These are phyloP conservation scores for Leishmania arabica DNA, from an alignment of 208 protist species.

Conservation along the genomic window DNA sequence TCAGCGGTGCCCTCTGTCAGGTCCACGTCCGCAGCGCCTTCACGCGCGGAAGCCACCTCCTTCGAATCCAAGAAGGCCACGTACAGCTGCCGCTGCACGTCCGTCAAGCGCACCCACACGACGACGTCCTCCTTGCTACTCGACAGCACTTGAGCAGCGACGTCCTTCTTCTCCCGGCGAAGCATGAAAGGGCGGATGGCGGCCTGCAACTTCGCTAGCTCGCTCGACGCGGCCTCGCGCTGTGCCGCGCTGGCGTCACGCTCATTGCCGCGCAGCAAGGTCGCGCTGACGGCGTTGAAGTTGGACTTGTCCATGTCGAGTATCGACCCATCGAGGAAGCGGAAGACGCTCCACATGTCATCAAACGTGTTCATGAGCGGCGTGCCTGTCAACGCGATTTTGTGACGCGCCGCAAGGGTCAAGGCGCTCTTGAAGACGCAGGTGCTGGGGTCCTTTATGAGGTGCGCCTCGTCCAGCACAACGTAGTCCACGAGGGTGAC, in stretches of 20 bases:
- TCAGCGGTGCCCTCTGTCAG: slow-evolving; percentile 8
- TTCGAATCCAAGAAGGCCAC: slow-evolving; percentile 47
- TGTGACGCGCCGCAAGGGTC: slow-evolving; percentile 68
- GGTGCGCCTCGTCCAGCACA: slow-evolving; percentile 86
- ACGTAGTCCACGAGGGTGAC: slow-evolving; percentile 76
- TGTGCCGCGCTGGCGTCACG: slow-evolving; percentile 57
- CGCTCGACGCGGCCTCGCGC: slow-evolving; percentile 34
- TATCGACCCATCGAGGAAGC: slow-evolving; percentile 75
- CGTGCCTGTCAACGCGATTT: slow-evolving; percentile 83
- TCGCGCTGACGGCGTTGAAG: slow-evolving; percentile 49
- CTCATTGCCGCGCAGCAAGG: slow-evolving; percentile 80
- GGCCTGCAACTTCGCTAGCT: slow-evolving; percentile 53
- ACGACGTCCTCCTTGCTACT: slow-evolving; percentile 75
- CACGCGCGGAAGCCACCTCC: slow-evolving; percentile 15
- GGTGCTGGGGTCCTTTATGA: slow-evolving; percentile 75
- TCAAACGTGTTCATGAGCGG: slow-evolving; percentile 88
- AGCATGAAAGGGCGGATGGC: slow-evolving; percentile 78
- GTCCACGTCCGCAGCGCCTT: slow-evolving; percentile 5
- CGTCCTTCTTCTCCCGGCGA: slow-evolving; percentile 71
- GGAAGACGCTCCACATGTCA: slow-evolving; percentile 87
- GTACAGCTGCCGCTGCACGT: slow-evolving; percentile 70
- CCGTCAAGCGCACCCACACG: slow-evolving; percentile 70
- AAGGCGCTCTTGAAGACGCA: slow-evolving; percentile 58
- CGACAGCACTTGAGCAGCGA: slow-evolving; percentile 28
- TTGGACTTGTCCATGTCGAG: slow-evolving; percentile 34